Percentiles rank a stretch among this genome's conserved stretches.
Conservation (phyloP, 495 filamentous ascomycete genomes). For the Wilcoxina mikolae region DNA sequence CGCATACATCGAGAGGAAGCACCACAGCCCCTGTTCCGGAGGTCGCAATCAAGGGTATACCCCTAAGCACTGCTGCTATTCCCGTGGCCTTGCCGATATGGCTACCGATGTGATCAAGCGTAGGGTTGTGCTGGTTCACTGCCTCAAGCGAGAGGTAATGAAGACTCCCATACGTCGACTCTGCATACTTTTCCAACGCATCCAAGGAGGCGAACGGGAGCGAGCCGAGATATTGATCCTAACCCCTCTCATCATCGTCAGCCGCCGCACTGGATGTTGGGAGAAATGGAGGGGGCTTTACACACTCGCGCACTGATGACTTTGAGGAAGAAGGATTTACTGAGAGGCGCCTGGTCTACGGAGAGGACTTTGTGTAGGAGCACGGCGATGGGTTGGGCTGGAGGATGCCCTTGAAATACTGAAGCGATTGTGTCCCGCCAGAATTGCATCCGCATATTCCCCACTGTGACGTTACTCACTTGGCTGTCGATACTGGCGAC, state of each 20-base stretch:
- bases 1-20: conserved; percentile 82
- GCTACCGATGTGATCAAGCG: conserved; percentile 81
- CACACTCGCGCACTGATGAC: conserved; percentile 42
- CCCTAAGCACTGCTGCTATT: conserved; percentile 68
- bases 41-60: conserved; percentile 70
- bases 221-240: conserved; percentile 70
- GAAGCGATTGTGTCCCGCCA: conserved; percentile 74
- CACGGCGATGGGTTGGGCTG: conserved; percentile 81
- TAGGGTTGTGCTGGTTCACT: conserved; percentile 58
- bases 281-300: too few species aligned
- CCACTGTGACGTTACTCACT: conserved; percentile 65
- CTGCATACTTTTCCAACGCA: conserved; percentile 71
- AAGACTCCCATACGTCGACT: conserved; percentile 87
- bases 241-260: too few species aligned
- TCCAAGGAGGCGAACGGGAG: conserved; percentile 60
- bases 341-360: conserved; percentile 6
- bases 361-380: conserved; percentile 55
- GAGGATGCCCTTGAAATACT: conserved; percentile 43
- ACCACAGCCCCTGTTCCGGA: conserved; percentile 53
- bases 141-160: conserved; percentile 74
- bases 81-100: conserved; percentile 90
- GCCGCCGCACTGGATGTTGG: too few species aligned
- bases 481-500: conserved; percentile 75
- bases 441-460: conserved; percentile 79
- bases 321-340: conserved; percentile 62